Evolutionary conservation across 495 filamentous ascomycete genomes (phyloP).

Genomic region (Aspergillus funiculosus): DNA sequence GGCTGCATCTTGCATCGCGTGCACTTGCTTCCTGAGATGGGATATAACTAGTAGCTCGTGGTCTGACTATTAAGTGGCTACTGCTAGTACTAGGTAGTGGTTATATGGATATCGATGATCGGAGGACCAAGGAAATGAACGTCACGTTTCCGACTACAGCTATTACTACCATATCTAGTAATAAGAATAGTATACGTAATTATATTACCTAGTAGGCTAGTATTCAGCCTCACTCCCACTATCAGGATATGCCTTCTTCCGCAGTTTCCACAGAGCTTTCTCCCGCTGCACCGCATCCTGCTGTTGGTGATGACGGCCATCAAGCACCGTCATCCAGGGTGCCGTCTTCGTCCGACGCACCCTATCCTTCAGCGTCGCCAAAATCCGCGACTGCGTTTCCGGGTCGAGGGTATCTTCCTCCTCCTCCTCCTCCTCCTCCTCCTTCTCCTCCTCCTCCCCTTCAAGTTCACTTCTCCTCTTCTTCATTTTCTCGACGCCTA

Average conservation of each 20-base stretch:
- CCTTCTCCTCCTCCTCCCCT: conserved; percentile 5
- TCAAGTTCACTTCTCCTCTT: conserved; percentile 18
- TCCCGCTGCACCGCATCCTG: conserved; percentile 33
- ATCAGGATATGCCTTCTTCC: conserved; percentile 41
- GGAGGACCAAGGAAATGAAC: no score
- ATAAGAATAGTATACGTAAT: no score
- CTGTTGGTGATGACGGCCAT: conserved; percentile 32
- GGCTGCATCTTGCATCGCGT: no score
- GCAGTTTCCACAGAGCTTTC: conserved; percentile 40
- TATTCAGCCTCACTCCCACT: conserved; percentile 42
- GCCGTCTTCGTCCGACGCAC: conserved; percentile 38
- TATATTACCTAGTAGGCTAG: conserved; percentile 12
- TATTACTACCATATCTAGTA: no score
- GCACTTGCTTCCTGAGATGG: no score
- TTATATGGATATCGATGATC: no score
- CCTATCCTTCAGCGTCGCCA: conserved; percentile 28
- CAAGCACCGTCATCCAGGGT: conserved; percentile 45
- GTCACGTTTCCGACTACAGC: no score
- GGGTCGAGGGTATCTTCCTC: conserved; percentile 7
- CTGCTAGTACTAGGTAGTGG: no score
- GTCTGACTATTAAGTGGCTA: no score
- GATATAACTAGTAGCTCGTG: no score
- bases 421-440: conserved; percentile 12
- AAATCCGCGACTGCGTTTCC: conserved; percentile 19
- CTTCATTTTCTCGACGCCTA: conserved; percentile 18